Conservation (phyloP, 768 basidiomycete species). For the Mycena crocata region DNA sequence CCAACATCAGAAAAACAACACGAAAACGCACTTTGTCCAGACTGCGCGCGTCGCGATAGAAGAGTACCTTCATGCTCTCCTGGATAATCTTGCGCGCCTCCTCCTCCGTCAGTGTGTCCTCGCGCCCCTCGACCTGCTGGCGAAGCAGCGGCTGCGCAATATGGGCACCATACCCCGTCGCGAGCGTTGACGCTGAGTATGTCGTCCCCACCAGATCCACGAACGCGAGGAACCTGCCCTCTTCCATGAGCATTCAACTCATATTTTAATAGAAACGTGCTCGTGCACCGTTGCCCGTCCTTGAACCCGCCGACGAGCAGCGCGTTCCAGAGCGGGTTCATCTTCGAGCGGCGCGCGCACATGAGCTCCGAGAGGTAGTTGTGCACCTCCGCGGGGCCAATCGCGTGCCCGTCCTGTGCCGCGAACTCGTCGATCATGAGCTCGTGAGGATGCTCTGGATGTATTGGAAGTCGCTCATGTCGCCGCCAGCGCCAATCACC, state of each 20-base stretch:
- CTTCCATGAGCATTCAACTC: neutral
- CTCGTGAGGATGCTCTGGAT: slow-evolving; percentile 82
- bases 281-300: slow-evolving; percentile 77
- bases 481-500: slow-evolving; percentile 91
- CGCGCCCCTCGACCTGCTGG: slow-evolving; percentile 87
- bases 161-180: slow-evolving; percentile 93
- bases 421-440: slow-evolving; percentile 84
- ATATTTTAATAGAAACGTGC: neutral
- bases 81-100: slow-evolving; percentile 84
- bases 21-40: slow-evolving; percentile 83
- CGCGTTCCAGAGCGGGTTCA: slow-evolving; percentile 96
- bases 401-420: slow-evolving; percentile 82
- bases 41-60: slow-evolving; percentile 95
- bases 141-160: slow-evolving; percentile 94
- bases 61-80: slow-evolving; percentile 92
- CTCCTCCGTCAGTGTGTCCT: slow-evolving; percentile 79
- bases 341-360: slow-evolving; percentile 88
- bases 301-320: slow-evolving; percentile 93
- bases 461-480: slow-evolving; percentile 98
- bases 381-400: slow-evolving; percentile 92
- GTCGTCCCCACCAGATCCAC: slow-evolving; percentile 98
- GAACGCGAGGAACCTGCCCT: slow-evolving; percentile 85
- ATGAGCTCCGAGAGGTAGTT: slow-evolving; percentile 91
- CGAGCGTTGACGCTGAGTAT: slow-evolving; percentile 91
- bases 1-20: neutral